Base-by-base conservation (phyloP, 257 asterid genomes). In the Jacaranda mimosifolia region DNA sequence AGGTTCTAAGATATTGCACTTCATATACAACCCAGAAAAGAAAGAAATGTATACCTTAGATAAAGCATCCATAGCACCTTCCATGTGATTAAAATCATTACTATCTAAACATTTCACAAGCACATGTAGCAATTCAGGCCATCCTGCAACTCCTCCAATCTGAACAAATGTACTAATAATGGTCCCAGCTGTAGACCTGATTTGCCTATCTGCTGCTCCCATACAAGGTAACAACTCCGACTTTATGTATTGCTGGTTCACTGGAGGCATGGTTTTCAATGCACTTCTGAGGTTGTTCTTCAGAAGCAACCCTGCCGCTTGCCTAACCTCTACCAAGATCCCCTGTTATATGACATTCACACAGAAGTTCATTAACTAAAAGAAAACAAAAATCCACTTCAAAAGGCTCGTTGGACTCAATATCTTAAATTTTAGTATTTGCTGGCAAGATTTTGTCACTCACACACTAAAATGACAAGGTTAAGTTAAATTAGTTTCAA, bases 31-130 rank as follows among this genome's bases (percentile, higher is more conserved):
- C 15, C 19, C 38, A 70, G 48, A 52, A 32, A 77, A 53, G 55
- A 38, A 46, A 49, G 63, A 35, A 39, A 55, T 68, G 17, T 57
- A 63, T 79, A 96, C 99, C 99, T 96, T 96, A 26, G 99, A 94
- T 81, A 96, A 86, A 12, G 99, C 98, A 88, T 96, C 99, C 98
- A 96, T 92, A 71, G 99, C 98, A 82, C 99, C 99, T 86, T 96
- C 99, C 93, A 94, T 86, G 84, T 86, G 98, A 86, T 92, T 89
- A 73, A 74, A 70, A 65, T 91, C 98, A 85, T 91, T 91, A 86
- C 98, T 94, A 74, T 96, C 99, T 78, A 96, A 87, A 83, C 93
- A 93, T 85, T 92, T 92, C 32, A 89, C 92, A 70, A 96, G 94
- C 9, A 95, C 90, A 75, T 85, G 85, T 43, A 96, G 88, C 87